Evolutionary conservation across 352 stramenopile genomes (phyloP).

Genomic region (Pythium volutum): DNA sequence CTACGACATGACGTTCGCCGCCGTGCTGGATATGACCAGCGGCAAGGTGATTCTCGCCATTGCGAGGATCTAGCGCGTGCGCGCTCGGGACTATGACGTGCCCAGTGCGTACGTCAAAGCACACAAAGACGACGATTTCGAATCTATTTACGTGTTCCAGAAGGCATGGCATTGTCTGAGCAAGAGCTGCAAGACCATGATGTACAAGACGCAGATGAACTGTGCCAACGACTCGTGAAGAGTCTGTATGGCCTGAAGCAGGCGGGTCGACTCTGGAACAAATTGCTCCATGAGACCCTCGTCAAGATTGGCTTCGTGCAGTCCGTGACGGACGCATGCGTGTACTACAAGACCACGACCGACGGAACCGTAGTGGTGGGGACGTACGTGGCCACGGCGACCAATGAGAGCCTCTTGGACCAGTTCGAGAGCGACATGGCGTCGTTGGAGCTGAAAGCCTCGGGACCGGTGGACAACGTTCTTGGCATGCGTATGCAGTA

Average conservation of each 20-base stretch:
- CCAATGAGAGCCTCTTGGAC: neutral
- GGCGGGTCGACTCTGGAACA: slow-evolving; percentile 29
- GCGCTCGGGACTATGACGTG: slow-evolving; percentile 28
- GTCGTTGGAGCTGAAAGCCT: slow-evolving; percentile 26
- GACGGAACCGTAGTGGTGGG: slow-evolving; percentile 12
- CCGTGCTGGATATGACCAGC: slow-evolving; percentile 33
- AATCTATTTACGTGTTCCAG: too few species aligned
- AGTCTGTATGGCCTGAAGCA: slow-evolving; percentile 38
- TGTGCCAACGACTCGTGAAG: slow-evolving; percentile 13
- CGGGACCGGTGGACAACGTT: slow-evolving; percentile 23
- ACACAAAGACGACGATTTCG: slow-evolving; percentile 18
- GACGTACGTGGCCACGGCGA: slow-evolving; percentile 24
- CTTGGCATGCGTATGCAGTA: slow-evolving; percentile 29
- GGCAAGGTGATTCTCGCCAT: slow-evolving; percentile 22
- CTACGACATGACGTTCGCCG: slow-evolving; percentile 23
- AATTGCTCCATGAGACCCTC: slow-evolving; percentile 25
- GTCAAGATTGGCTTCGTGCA: slow-evolving; percentile 17
- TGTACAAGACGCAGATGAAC: slow-evolving; percentile 3
- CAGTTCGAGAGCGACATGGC: slow-evolving; percentile 17
- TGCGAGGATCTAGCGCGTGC: slow-evolving; percentile 17
- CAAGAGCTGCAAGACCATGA: slow-evolving; percentile 10
- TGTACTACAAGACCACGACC: slow-evolving; percentile 19
- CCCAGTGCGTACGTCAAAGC: slow-evolving; percentile 36
- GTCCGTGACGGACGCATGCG: slow-evolving; percentile 26
- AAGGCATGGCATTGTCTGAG: slow-evolving; percentile 17